phyloP scores from a whole-genome alignment of 768 basidiomycete species.

The Calocera cornea region DNA sequence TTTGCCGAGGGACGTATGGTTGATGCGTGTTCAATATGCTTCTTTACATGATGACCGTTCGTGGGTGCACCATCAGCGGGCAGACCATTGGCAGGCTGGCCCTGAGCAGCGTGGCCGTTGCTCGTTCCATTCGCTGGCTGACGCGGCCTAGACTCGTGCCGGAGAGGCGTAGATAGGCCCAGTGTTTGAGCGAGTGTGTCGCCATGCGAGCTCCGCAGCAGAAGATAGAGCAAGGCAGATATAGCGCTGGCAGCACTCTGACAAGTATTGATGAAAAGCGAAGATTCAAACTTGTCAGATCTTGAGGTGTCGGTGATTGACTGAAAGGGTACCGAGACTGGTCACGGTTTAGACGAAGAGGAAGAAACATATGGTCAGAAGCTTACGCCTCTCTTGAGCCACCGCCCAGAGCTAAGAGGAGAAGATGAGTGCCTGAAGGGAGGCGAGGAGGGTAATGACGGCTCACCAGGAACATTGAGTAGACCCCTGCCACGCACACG shows the following conservation, averaged over 20 bases:
- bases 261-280: conserved; percentile 70
- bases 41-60: conserved; percentile 26
- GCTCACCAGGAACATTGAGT: conserved; percentile 79
- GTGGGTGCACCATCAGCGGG: conserved; percentile 21
- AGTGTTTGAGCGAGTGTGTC: conserved; percentile 44
- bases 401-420: conserved; percentile 65
- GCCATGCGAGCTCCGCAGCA: conserved; percentile 41
- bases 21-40: conserved; percentile 24
- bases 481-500: conserved; percentile 75
- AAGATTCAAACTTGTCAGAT: conserved; percentile 63
- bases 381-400: conserved; percentile 82
- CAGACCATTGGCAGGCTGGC: too few species aligned
- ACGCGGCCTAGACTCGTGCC: conserved; percentile 18
- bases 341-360: not conserved
- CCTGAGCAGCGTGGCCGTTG: conserved; percentile 25
- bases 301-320: conserved; percentile 46
- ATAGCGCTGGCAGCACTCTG: conserved; percentile 69
- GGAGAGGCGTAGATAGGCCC: conserved; percentile 34
- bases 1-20: conserved; percentile 13
- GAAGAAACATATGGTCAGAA: not conserved
- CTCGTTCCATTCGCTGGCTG: conserved; percentile 16
- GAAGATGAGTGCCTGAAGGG: conserved; percentile 7
- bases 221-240: conserved; percentile 65
- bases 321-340: conserved; percentile 76
- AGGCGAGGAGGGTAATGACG: conserved; percentile 10